Evolutionary conservation across 1,284 basidiomycete species (phyloP).

Genomic region (Puccinia horiana): DNA sequence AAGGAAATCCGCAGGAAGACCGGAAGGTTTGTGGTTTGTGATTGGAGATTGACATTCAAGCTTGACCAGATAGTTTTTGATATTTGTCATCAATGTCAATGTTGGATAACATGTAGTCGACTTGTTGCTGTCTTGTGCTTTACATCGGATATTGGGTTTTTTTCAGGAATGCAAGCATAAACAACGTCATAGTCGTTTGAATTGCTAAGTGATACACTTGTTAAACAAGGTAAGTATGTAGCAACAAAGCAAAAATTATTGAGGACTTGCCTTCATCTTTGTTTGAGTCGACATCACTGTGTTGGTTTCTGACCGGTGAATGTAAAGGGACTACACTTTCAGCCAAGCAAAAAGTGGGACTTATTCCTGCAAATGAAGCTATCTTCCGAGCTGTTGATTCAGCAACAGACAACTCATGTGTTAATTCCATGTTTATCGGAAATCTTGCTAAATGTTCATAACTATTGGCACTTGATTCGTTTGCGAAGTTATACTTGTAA

Average conservation of each 20-base stretch:
- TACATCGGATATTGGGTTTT: background rate
- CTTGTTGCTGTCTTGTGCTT: slow-evolving; percentile 11
- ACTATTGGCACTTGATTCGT: background rate
- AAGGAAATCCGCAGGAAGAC: background rate
- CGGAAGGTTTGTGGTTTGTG: background rate
- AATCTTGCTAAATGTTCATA: slow-evolving; percentile 4
- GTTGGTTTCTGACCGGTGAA: background rate
- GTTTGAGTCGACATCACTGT: background rate
- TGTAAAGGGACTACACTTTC: background rate
- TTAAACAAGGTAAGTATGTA: background rate
- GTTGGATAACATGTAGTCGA: background rate
- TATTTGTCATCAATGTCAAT: slow-evolving; percentile 1
- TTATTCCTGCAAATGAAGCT: slow-evolving; percentile 1
- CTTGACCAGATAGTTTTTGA: background rate
- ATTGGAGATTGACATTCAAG: slow-evolving; percentile 22
- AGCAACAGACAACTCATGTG: background rate
- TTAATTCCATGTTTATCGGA: slow-evolving; percentile 11
- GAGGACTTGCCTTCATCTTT: background rate
- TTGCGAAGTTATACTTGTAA: slow-evolving; percentile 21
- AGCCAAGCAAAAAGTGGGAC: background rate
- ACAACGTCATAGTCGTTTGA: background rate
- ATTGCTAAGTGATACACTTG: slow-evolving; percentile 5
- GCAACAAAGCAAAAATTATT: background rate
- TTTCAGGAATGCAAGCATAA: background rate
- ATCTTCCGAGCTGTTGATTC: slow-evolving; percentile 19